A percentile compares a stretch with the other conserved stretches of the same genome.
phyloP scores from a whole-genome alignment of 768 basidiomycete genomes.

The Asterophora lycoperdoides region DNA sequence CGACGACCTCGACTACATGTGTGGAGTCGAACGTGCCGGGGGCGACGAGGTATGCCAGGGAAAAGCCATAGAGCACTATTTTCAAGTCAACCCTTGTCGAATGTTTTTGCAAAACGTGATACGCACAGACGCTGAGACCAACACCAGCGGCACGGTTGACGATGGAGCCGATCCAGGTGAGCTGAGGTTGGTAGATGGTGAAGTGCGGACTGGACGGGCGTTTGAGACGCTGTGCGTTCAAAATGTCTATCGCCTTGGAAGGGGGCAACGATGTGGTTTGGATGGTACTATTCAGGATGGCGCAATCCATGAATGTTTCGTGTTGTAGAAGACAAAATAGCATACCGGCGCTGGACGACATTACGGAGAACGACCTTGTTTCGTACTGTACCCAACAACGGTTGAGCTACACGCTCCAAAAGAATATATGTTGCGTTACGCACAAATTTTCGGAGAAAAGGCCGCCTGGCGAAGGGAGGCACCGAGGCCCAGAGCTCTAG shows the following conservation, averaged over 20 bases:
- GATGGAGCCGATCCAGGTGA: conserved; percentile 88
- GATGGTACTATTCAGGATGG: conserved; percentile 36
- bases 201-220: conserved; percentile 95
- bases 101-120: neutral
- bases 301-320: neutral
- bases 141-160: conserved; percentile 83
- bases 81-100: neutral
- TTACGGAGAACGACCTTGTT: conserved; percentile 39
- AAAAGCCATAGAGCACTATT: conserved; percentile 83
- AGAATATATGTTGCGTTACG: conserved; percentile 9
- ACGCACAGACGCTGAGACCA: conserved; percentile 73
- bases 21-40: conserved; percentile 78
- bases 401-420: neutral
- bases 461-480: conserved; percentile 50
- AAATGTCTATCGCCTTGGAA: conserved; percentile 52
- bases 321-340: neutral
- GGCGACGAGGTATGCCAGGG: conserved; percentile 79
- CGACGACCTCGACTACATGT: conserved; percentile 68
- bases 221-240: conserved; percentile 82
- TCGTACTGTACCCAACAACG: conserved; percentile 27
- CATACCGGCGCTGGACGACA: conserved; percentile 41
- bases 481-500: conserved; percentile 55
- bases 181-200: conserved; percentile 93
- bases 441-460: conserved; percentile 37
- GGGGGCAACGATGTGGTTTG: conserved; percentile 66